Evolutionary conservation across 2,329 filamentous ascomycete genomes (phyloP).

Genomic region (Colletotrichum brevisporum): DNA sequence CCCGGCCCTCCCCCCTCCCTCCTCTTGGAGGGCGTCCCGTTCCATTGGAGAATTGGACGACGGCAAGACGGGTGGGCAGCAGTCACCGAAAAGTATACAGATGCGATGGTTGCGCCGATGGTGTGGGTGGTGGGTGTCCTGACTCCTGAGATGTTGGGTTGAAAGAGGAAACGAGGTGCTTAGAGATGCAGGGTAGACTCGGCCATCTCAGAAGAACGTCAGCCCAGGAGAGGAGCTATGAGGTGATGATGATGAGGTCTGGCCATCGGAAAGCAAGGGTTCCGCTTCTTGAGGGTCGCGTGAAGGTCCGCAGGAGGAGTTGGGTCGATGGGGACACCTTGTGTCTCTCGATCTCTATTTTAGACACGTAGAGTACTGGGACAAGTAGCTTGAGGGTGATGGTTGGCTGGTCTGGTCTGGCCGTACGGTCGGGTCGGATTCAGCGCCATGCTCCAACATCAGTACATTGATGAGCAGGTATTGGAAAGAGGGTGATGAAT

Average conservation of each 20-base stretch:
- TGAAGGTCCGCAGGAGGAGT: slow-evolving; percentile 12
- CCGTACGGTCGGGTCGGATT: no score
- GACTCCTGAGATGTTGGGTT: neutral
- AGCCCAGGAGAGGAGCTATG: slow-evolving; percentile 25
- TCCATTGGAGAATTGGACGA: slow-evolving; percentile 36
- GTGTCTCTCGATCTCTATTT: neutral
- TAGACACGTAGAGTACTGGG: neutral
- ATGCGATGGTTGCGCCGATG: slow-evolving; percentile 18
- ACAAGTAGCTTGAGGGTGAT: neutral
- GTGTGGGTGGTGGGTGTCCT: neutral
- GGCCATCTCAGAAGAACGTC: slow-evolving; percentile 16
- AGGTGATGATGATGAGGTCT: slow-evolving; percentile 37
- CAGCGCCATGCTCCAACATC: no score
- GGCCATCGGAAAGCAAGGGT: slow-evolving; percentile 22
- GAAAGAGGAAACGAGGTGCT: slow-evolving; percentile 19
- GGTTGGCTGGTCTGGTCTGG: neutral
- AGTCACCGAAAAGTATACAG: slow-evolving; percentile 16
- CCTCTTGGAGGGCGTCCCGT: slow-evolving; percentile 15
- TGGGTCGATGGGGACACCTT: slow-evolving; percentile 10
- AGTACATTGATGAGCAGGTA: no score
- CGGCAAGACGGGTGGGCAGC: slow-evolving; percentile 24
- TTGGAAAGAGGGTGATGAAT: no score
- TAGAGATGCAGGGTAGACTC: slow-evolving; percentile 11
- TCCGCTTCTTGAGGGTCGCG: neutral
- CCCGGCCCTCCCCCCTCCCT: slow-evolving; percentile 19